Conservation (phyloP, 1,284 basidiomycete species). For the Malassezia sympodialis region DNA sequence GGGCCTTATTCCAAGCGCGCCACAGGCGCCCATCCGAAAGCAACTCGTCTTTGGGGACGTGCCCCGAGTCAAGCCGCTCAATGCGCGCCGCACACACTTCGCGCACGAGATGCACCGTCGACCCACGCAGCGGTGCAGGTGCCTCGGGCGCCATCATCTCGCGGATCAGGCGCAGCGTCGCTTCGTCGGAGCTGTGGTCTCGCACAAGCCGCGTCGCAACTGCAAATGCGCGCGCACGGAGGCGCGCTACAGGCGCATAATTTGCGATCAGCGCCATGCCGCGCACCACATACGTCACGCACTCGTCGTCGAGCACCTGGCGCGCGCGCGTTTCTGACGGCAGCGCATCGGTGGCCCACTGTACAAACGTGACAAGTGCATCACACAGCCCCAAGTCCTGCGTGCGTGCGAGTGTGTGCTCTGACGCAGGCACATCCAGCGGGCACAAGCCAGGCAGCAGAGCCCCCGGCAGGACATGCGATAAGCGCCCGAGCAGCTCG, state of each 20-base stretch:
- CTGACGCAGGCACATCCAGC: background rate
- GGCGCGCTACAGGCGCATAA: background rate
- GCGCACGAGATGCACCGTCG: constrained; percentile 11
- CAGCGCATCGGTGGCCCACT: constrained; percentile 7
- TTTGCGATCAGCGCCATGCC: constrained; percentile 4
- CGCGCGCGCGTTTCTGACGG: background rate
- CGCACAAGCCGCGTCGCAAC: constrained; percentile 1
- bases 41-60: background rate
- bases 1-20: background rate
- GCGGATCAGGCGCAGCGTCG: background rate
- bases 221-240: constrained; percentile 4
- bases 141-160: constrained; percentile 8
- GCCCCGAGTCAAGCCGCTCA: background rate
- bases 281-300: constrained; percentile 1
- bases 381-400: constrained; percentile 2
- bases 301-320: background rate
- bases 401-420: background rate
- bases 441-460: background rate
- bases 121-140: constrained; percentile 6
- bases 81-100: background rate
- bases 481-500: constrained; percentile 7
- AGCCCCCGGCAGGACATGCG: background rate
- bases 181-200: background rate
- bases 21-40: constrained; percentile 10
- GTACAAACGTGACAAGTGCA: background rate